Evolutionary conservation across 305 asterid species (phyloP), one percentile per base, ranked within the genome.

Genomic region (Fraxinus angustifolia): DNA sequence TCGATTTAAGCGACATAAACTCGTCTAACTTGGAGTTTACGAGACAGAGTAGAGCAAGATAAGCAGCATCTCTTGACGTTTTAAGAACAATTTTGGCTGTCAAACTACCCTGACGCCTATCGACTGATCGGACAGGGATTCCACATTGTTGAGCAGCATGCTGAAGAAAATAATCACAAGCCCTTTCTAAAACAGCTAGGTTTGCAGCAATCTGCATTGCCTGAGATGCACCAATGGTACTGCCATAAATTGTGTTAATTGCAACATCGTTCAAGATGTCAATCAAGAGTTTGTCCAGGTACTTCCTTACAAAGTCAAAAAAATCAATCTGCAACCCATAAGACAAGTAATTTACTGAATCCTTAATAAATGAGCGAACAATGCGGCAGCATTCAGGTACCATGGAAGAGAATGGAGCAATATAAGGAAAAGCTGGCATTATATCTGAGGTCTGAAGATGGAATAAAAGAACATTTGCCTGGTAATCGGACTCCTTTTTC

Each of bases 191-290:
- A 85, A 93, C 96, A 28, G 98, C 84, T 80, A 92, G 89, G 73
- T 95, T 93, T 4, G 98, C 99, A 70, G 99, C 98, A 79, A 95
- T 91, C 88, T 93, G 98, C 99, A 95, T 93, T 6, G 98, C 99
- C 83, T 91, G 96, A 82, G 99, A 89, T 6, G 93, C 99, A 42
- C 94, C 91, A 1, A 91, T 92, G 3, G 88, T 85, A 14, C 91
- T 92, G 6, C 94, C 84, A 74, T 88, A 88, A 76, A 95, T 91
- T 2, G 90, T 88, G 70, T 84, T 83, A n/a, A 95, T 94, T 80
- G 94, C 87, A 74, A 79, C 90, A 73, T 91, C 98, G 35, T 95
- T 95, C 79, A 95, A 81, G 87, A 94, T 91, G 36, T 94, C 99
- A 28, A 95, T 95, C 89, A 94, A 85, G 83, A 95, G 95, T 82